phyloP scores from a whole-genome alignment of 1,284 basidiomycete species.

The Microbotryum intermedium region DNA sequence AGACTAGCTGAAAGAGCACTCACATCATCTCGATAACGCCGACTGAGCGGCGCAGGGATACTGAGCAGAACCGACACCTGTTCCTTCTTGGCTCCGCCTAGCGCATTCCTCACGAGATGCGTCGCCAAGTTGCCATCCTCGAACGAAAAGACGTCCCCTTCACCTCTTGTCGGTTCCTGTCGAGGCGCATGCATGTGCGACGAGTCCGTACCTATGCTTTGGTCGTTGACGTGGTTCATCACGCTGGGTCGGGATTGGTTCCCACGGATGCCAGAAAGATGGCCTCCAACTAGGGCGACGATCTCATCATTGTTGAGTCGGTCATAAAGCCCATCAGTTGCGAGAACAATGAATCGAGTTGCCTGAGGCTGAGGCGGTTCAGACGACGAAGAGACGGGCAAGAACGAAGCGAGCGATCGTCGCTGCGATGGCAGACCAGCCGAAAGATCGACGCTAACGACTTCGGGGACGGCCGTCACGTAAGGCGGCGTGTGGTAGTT shows the following conservation, averaged over 20 bases:
- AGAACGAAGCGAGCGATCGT: slow-evolving; percentile 29
- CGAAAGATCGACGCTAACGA: slow-evolving; percentile 46
- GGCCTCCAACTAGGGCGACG: slow-evolving; percentile 76
- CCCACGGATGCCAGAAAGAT: slow-evolving; percentile 59
- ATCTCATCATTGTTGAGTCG: slow-evolving; percentile 89
- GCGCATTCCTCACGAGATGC: slow-evolving; percentile 87
- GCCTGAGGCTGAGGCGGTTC: slow-evolving; percentile 19
- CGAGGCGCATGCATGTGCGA: slow-evolving; percentile 23
- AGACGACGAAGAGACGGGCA: slow-evolving; percentile 22
- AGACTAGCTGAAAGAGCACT: slow-evolving; percentile 36
- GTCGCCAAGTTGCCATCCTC: slow-evolving; percentile 78
- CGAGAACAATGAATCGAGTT: slow-evolving; percentile 67
- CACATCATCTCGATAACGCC: slow-evolving; percentile 76
- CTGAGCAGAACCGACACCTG: slow-evolving; percentile 65
- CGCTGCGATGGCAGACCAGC: slow-evolving; percentile 1
- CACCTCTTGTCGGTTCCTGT: slow-evolving; percentile 26
- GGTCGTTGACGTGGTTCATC: slow-evolving; percentile 17
- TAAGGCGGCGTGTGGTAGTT: slow-evolving; percentile 77
- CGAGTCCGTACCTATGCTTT: background rate
- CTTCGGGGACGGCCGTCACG: slow-evolving; percentile 68
- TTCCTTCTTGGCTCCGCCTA: slow-evolving; percentile 71
- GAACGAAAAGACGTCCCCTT: slow-evolving; percentile 56
- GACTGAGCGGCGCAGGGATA: slow-evolving; percentile 70
- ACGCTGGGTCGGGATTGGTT: slow-evolving; percentile 18
- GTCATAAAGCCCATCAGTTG: slow-evolving; percentile 82